phyloP scores from a whole-genome alignment of 768 basidiomycete species.

The Amanita pallidorosea region DNA sequence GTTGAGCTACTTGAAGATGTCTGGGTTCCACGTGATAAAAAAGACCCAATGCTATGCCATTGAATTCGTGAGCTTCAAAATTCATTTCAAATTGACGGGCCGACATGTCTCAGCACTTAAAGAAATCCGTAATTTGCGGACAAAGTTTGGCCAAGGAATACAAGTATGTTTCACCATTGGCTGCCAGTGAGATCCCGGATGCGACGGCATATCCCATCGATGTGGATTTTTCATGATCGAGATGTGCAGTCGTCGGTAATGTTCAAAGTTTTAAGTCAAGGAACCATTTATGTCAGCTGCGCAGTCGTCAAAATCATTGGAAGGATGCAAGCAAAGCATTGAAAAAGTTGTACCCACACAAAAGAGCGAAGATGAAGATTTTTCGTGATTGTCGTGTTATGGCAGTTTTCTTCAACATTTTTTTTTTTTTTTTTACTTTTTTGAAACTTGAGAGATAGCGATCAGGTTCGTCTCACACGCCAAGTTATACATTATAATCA shows the following conservation, averaged over 20 bases:
- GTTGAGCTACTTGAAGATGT: slow-evolving; percentile 80
- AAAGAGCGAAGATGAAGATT: slow-evolving; percentile 57
- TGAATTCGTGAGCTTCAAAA: slow-evolving; percentile 80
- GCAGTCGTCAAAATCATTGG: slow-evolving; percentile 65
- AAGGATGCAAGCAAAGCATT: slow-evolving; percentile 66
- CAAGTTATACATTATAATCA: too few species aligned
- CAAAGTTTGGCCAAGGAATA: slow-evolving; percentile 74
- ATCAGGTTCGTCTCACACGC: slow-evolving; percentile 56
- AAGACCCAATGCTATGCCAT: slow-evolving; percentile 79
- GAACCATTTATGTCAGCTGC: slow-evolving; percentile 3
- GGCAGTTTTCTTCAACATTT: slow-evolving; percentile 91
- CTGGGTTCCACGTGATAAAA: slow-evolving; percentile 65
- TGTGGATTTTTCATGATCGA: slow-evolving; percentile 71
- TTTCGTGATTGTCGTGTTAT: slow-evolving; percentile 40
- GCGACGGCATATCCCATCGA: slow-evolving; percentile 64
- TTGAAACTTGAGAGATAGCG: slow-evolving; percentile 58
- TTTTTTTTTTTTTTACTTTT: too few species aligned
- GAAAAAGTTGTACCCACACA: slow-evolving; percentile 69
- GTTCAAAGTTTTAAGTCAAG: slow-evolving; percentile 10
- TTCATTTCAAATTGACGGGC: too few species aligned
- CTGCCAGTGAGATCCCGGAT: slow-evolving; percentile 48
- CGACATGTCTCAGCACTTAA: slow-evolving; percentile 79
- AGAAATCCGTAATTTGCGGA: slow-evolving; percentile 77
- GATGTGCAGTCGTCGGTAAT: slow-evolving; percentile 60
- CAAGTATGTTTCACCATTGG: slow-evolving; percentile 49